Conservation (phyloP, 306 rosid species). For the Carpinus fangiana region DNA sequence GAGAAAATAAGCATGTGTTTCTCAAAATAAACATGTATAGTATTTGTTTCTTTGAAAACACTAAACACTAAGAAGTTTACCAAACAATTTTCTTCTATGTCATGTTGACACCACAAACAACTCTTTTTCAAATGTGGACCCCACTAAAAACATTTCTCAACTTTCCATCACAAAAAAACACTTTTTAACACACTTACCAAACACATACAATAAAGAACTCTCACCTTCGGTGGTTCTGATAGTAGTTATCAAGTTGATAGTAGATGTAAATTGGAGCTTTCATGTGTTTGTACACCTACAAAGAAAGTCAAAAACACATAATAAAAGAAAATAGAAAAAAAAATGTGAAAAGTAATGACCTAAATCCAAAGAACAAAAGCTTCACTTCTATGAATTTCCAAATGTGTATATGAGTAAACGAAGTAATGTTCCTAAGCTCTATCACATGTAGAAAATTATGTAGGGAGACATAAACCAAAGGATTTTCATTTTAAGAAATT, state of each 20-base stretch:
- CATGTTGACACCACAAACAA: no score
- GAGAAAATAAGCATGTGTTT: no score
- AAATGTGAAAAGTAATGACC: background rate
- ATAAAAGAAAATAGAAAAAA: background rate
- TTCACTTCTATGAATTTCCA: background rate
- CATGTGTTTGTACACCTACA: constrained; percentile 75
- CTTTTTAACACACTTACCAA: constrained; percentile 8
- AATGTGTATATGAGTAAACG: background rate
- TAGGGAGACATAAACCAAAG: background rate
- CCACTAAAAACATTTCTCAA: no score
- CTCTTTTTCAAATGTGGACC: no score
- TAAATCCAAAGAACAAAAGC: background rate
- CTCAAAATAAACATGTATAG: no score
- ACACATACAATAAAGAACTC: constrained; percentile 28
- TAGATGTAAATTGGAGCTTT: constrained; percentile 86
- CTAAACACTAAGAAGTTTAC: no score
- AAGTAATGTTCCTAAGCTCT: background rate
- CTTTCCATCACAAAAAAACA: no score
- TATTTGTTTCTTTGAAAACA: no score
- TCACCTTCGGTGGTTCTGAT: constrained; percentile 94
- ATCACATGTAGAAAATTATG: background rate
- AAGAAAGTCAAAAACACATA: constrained; percentile 24
- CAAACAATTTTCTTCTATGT: no score
- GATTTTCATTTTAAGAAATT: background rate
- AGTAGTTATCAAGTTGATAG: constrained; percentile 93